These are phyloP conservation scores for Dichotomopilus funicola DNA, from an alignment of 2,329 filamentous ascomycete species.

Conservation along the genomic window DNA sequence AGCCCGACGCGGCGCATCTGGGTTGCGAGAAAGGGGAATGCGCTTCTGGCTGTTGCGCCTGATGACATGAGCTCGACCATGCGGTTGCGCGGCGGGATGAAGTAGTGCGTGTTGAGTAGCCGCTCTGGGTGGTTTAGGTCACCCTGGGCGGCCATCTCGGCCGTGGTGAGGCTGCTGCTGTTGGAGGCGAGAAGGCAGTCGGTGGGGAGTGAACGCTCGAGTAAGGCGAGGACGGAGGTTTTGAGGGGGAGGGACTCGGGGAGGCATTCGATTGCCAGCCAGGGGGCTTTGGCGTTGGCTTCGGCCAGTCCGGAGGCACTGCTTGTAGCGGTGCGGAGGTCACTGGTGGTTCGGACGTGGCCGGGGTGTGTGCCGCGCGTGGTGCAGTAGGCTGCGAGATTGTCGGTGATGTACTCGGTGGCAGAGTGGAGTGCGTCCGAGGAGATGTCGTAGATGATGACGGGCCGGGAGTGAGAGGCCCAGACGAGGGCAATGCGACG, in stretches of 20 bases:
- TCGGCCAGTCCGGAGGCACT: constrained; percentile 12
- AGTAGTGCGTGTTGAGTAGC: constrained; percentile 32
- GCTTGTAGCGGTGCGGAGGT: constrained; percentile 20
- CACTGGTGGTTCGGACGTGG: constrained; percentile 23
- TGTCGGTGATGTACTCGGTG: constrained; percentile 30
- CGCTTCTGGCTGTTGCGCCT: constrained; percentile 24
- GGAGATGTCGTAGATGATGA: constrained; percentile 27
- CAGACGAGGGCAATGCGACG: constrained; percentile 32
- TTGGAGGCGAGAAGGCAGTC: constrained; percentile 30
- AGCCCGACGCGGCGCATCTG: constrained; percentile 27
- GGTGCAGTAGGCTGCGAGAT: constrained; percentile 28
- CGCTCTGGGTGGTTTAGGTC: constrained; percentile 22
- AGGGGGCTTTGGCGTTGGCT: constrained; percentile 19
- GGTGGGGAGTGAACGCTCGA: constrained; percentile 24
- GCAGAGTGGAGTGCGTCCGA: constrained; percentile 22
- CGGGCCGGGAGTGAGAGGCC: constrained; percentile 27
- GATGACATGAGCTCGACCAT: constrained; percentile 33
- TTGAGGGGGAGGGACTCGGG: constrained; percentile 30
- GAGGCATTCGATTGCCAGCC: constrained; percentile 30
- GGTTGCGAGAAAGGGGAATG: constrained; percentile 27
- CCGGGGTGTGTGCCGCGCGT: constrained; percentile 25
- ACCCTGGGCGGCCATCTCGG: constrained; percentile 22
- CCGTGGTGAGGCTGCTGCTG: constrained; percentile 27
- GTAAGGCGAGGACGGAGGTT: constrained; percentile 23
- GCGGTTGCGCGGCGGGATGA: constrained; percentile 28